Evolutionary conservation across 257 asterid species (phyloP).

Genomic region (Nicotiana knightiana): DNA sequence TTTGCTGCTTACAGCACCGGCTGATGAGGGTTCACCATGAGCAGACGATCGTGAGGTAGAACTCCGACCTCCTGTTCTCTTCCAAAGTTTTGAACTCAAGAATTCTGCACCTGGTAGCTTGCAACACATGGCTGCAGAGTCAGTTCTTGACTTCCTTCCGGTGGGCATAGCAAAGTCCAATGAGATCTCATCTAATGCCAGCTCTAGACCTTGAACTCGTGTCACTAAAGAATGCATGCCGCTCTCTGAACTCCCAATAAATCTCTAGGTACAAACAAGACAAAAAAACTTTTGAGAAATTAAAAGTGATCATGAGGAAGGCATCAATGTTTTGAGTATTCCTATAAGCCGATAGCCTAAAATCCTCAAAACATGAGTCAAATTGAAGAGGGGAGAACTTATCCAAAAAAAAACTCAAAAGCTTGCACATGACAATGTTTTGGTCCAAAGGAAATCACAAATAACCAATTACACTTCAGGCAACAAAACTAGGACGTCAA

Average conservation of each 20-base stretch:
- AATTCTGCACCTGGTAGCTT: constrained; percentile 66
- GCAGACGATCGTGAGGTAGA: constrained; percentile 32
- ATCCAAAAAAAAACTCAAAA: background rate
- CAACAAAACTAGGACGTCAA: too few relatives aligned
- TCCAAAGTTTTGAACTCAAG: constrained; percentile 77
- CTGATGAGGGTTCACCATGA: constrained; percentile 31
- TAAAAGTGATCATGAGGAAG: background rate
- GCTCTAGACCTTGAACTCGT: constrained; percentile 84
- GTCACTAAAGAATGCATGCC: constrained; percentile 78
- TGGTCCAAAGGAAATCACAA: background rate
- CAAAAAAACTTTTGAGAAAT: constrained; percentile 4
- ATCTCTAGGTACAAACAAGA: constrained; percentile 35
- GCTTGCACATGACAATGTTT: background rate
- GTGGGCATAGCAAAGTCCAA: constrained; percentile 69
- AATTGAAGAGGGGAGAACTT: background rate
- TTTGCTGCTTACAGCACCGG: constrained; percentile 12
- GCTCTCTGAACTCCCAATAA: constrained; percentile 75
- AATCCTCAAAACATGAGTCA: too few relatives aligned
- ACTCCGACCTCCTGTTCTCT: constrained; percentile 38
- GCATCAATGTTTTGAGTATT: background rate
- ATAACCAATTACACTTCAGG: background rate
- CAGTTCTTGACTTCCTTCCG: constrained; percentile 48
- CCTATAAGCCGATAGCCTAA: background rate
- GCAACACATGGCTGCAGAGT: constrained; percentile 48
- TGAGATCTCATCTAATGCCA: constrained; percentile 85